phyloP scores from a whole-genome alignment of 2,329 filamentous ascomycete species.

The Aureobasidium namibiae region DNA sequence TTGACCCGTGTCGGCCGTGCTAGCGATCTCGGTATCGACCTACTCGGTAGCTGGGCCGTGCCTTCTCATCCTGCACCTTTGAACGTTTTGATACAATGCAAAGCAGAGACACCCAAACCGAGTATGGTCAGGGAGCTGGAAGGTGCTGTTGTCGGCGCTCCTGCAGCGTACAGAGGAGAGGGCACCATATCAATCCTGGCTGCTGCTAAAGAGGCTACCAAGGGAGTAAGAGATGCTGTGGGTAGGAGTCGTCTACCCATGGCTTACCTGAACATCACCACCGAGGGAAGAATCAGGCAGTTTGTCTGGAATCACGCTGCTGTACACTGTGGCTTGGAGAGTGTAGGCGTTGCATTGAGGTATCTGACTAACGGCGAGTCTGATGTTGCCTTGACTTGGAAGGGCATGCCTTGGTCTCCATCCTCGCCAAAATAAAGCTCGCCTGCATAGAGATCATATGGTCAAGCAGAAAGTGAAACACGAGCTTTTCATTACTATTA shows the following conservation, averaged over 20 bases:
- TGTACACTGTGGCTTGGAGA: slow-evolving; percentile 54
- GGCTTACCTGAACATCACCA: slow-evolving; percentile 57
- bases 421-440: neutral
- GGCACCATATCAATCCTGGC: slow-evolving; percentile 65
- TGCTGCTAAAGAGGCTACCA: slow-evolving; percentile 61
- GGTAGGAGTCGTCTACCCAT: slow-evolving; percentile 60
- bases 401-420: slow-evolving; percentile 19
- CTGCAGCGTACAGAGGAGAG: slow-evolving; percentile 59
- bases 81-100: slow-evolving; percentile 58
- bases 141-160: slow-evolving; percentile 67
- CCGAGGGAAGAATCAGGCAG: slow-evolving; percentile 53
- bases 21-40: slow-evolving; percentile 65
- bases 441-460: neutral
- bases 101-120: slow-evolving; percentile 48
- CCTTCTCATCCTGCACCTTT: slow-evolving; percentile 31
- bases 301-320: slow-evolving; percentile 65
- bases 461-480: neutral
- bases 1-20: slow-evolving; percentile 58
- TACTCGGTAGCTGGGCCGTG: slow-evolving; percentile 62
- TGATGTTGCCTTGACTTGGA: slow-evolving; percentile 22
- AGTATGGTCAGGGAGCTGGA: slow-evolving; percentile 65
- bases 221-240: slow-evolving; percentile 67
- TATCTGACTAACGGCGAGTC: slow-evolving; percentile 13
- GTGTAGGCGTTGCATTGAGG: slow-evolving; percentile 26
- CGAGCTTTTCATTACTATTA: slow-evolving; percentile 2